Base-by-base conservation (phyloP, 2,329 filamentous ascomycete species). In the Lachnellula suecica region DNA sequence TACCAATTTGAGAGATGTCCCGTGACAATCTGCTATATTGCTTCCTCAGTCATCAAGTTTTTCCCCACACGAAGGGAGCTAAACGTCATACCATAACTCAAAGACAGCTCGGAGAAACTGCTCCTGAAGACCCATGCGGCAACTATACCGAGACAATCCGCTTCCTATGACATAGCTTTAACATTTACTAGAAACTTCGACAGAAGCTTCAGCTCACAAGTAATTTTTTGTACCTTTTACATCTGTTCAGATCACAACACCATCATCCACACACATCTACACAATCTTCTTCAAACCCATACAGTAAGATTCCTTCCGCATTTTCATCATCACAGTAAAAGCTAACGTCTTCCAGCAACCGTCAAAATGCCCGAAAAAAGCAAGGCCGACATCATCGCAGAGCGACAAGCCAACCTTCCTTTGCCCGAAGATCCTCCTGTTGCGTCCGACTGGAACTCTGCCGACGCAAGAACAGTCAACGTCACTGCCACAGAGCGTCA, bases 401-500 rank as follows among this genome's bases (percentile, higher is more conserved):
- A 88, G 70, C 78, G 78, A 65, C 79, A 86, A 72, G 73, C 84
- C 69, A 90, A 91, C 72, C 84, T 95, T 27, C 88, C 88, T 47
- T 82, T 92, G 46, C 90, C 89, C 17, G 88, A 93, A 2, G 78
- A 92, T 60, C 89, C 89, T 20, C 88, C 88, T 1, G 74, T 72
- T n/a, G 73, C 83, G n/a, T 88, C 87, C 4, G 89, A 94, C 76
- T 91, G 84, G 79, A 84, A 92, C 68, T 89, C 86, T 0, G 76
- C 80, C 46, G 88, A 93, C 63, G 78, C 78, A 27, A 74, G 81
- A 57, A 89, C 74, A 51, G 84, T 89, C 66, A 87, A 89, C 66
- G 83, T 89, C 44, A 86, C 87, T 17, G 22, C 59, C 19, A 71
- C 78, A 49, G 61, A 77, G 2, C 65, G 71, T 19, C 68, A 79